Conservation (phyloP, 441 rosid genomes). For the Populus hybrid region DNA sequence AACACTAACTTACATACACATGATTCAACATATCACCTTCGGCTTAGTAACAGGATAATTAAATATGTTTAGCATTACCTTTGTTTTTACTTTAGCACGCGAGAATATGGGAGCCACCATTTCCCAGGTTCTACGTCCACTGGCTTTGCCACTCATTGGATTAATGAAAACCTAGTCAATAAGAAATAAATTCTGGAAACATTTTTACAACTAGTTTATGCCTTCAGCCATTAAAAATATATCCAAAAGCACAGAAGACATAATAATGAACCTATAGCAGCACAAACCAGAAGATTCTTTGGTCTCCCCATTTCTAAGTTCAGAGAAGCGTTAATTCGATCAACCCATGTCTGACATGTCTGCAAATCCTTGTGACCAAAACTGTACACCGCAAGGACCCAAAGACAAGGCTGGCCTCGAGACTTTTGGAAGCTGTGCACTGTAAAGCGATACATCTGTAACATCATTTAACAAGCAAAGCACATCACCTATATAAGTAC, state of each 20-base stretch:
- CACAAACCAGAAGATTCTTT: slow-evolving; percentile 71
- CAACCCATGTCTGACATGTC: slow-evolving; percentile 69
- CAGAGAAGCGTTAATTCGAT: slow-evolving; percentile 47
- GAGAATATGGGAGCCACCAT: slow-evolving; percentile 71
- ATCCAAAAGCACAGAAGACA: slow-evolving; percentile 11
- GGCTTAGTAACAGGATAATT: background rate
- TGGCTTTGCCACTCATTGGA: slow-evolving; percentile 83
- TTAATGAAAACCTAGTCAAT: slow-evolving; percentile 66
- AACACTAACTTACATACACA: background rate
- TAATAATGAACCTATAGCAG: slow-evolving; percentile 7
- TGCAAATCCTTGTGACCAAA: slow-evolving; percentile 70
- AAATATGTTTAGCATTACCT: slow-evolving; percentile 39
- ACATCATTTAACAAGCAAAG: slow-evolving; percentile 5
- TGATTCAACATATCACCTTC: too few species aligned
- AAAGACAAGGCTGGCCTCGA: slow-evolving; percentile 58
- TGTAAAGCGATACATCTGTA: slow-evolving; percentile 66
- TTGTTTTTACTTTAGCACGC: slow-evolving; percentile 62
- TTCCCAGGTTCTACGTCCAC: slow-evolving; percentile 73
- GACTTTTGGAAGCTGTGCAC: slow-evolving; percentile 60
- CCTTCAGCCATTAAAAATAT: slow-evolving; percentile 16
- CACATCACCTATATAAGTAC: slow-evolving; percentile 5
- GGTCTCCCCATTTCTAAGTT: slow-evolving; percentile 62
- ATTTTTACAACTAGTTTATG: slow-evolving; percentile 27
- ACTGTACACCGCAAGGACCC: slow-evolving; percentile 44
- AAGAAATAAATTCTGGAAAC: slow-evolving; percentile 28